Conservation (phyloP, 2,329 filamentous ascomycete genomes). For the Ophiostoma triangulosporum region DNA sequence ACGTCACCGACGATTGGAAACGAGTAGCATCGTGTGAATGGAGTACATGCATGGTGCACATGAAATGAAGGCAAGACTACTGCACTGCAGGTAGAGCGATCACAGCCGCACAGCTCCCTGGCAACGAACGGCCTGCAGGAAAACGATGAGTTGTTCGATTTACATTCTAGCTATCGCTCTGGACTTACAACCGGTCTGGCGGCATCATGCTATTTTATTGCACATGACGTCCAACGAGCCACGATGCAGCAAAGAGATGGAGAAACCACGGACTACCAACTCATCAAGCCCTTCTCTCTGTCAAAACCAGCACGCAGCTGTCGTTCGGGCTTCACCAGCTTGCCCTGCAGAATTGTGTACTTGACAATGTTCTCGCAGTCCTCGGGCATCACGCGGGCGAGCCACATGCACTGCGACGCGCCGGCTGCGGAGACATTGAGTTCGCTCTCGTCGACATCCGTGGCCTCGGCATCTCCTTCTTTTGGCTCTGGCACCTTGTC, state of each 20-base stretch:
- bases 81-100: neutral
- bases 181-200: too few species aligned
- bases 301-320: slow-evolving; percentile 90
- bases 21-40: neutral
- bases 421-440: slow-evolving; percentile 26
- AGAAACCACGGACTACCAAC: slow-evolving; percentile 50
- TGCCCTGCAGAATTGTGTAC: slow-evolving; percentile 84
- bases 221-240: neutral
- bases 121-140: neutral
- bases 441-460: slow-evolving; percentile 16
- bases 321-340: slow-evolving; percentile 76
- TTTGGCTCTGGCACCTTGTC: slow-evolving; percentile 12
- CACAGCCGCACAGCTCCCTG: neutral
- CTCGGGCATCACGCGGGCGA: slow-evolving; percentile 70
- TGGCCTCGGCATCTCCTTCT: neutral
- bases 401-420: slow-evolving; percentile 84
- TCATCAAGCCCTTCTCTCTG: slow-evolving; percentile 62
- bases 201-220: too few species aligned
- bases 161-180: neutral
- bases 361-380: slow-evolving; percentile 86
- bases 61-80: neutral
- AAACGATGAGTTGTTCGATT: neutral
- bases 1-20: neutral
- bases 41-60: neutral
- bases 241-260: neutral